Evolutionary conservation across 2,329 filamentous ascomycete genomes (phyloP), one percentile per base, ranked within the genome.

Genomic region (Alternaria triticimaculans): DNA sequence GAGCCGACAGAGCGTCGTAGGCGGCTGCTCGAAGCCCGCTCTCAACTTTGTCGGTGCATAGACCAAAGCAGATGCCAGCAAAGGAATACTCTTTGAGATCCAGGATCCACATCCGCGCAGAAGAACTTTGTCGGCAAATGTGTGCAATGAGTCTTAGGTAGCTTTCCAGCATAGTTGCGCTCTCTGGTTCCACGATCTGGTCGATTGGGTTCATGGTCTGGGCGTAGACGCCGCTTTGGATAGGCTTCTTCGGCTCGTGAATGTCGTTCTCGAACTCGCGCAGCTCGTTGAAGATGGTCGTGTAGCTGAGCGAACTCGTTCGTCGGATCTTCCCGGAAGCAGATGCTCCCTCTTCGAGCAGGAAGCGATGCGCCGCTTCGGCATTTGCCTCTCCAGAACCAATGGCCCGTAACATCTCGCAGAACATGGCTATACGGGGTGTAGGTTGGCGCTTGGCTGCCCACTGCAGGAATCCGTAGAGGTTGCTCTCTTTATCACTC

Each of bases 381-480:
- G 96, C 95, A 72, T 93, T 96, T 57, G 92, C 88, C 58, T 93
- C 88, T 56, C 93, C 93, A 55, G 90, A 89, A 0, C 96, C 93
- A 51, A 99, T 90, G 2, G 94, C 91, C 74, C 94, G 92, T 15
- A 99, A 84, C 89, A 99, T 95, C 77, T 98, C 95, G 79, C 96
- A 99, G 72, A 98, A 99, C 12, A 95, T 94, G 65, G 93, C 96
- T 63, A 97, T 94, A 23, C 97, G 87, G n/a, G 96, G 96, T 0
- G 96, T 97, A 0, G 96, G 97, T 64, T 97, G 94, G 72, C 96
- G 87, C 71, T 93, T 91, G 4, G 96, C 97, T n/a, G 94, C 92
- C 96, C 96, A 99, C 68, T 97, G 92, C 77, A 99, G 86, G 77
- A 99, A 99, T 0, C 96, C 96, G 66, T 94, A 92, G 30, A 99